These are phyloP conservation scores for Chloranthus sessilifolius DNA, from an alignment of 164 flowering plant genomes.

Conservation along the genomic window DNA sequence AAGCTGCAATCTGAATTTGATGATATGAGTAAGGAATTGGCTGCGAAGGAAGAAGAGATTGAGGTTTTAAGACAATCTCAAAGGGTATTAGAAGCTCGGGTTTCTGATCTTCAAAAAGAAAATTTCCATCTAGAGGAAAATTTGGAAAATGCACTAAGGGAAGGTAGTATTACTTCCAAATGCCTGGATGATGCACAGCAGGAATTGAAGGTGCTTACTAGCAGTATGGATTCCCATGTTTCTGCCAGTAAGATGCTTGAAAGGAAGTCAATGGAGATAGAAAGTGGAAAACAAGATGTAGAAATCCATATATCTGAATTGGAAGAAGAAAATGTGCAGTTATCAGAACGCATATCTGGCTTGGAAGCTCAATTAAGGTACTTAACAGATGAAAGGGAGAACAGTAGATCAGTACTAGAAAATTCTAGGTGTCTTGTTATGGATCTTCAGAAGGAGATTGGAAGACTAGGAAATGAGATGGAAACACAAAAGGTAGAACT, in stretches of 20 bases:
- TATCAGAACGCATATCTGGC: conserved; percentile 43
- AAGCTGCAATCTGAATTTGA: conserved; percentile 22
- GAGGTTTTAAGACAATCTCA: conserved; percentile 19
- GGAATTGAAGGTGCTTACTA: conserved; percentile 34
- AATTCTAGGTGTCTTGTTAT: conserved; percentile 29
- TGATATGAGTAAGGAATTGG: conserved; percentile 25
- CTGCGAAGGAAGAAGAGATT: conserved; percentile 39
- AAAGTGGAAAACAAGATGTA: conserved; percentile 38
- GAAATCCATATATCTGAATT: conserved; percentile 48
- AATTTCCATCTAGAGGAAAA: conserved; percentile 38
- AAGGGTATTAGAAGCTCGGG: conserved; percentile 31
- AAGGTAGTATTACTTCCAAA: conserved; percentile 31
- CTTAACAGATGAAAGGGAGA: conserved; percentile 48
- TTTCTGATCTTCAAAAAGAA: conserved; percentile 38
- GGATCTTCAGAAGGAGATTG: conserved; percentile 44
- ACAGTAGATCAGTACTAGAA: conserved; percentile 39
- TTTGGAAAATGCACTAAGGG: conserved; percentile 26
- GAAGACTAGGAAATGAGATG: conserved; percentile 30
- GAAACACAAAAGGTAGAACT: conserved; percentile 31
- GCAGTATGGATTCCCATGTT: conserved; percentile 44
- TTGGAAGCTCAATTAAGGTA: conserved; percentile 59
- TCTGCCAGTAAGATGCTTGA: conserved; percentile 50
- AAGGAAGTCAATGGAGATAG: conserved; percentile 43
- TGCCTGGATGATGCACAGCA: conserved; percentile 44
- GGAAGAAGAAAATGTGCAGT: conserved; percentile 52